phyloP scores from a whole-genome alignment of 2,329 filamentous ascomycete genomes.

The Alternaria novae-zelandiae region DNA sequence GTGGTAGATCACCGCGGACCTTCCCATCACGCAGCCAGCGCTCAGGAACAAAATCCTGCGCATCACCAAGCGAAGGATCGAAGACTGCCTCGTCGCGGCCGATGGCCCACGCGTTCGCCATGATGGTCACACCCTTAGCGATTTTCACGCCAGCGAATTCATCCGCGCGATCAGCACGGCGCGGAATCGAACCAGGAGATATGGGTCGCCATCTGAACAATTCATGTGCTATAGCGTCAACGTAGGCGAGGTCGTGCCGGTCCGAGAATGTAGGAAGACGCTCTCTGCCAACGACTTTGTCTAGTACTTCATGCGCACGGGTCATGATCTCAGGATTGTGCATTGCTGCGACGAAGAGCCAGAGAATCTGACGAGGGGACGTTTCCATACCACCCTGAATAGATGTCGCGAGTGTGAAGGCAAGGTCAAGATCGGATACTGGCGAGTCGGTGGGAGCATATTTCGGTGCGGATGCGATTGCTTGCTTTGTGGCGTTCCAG shows the following conservation, averaged over 20 bases:
- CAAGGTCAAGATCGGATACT: slow-evolving; percentile 12
- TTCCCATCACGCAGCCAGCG: slow-evolving; percentile 13
- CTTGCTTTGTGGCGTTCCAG: slow-evolving; percentile 18
- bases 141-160: slow-evolving; percentile 11
- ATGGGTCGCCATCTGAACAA: slow-evolving; percentile 15
- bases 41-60: slow-evolving; percentile 10
- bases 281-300: slow-evolving; percentile 9
- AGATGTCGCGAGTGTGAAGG: slow-evolving; percentile 16
- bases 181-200: slow-evolving; percentile 14
- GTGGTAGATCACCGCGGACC: slow-evolving; percentile 9
- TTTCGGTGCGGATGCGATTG: slow-evolving; percentile 6
- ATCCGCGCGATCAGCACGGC: slow-evolving; percentile 8
- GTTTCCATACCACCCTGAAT: slow-evolving; percentile 18
- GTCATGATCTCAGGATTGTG: background rate
- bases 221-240: slow-evolving; percentile 13
- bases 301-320: slow-evolving; percentile 7
- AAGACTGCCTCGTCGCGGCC: slow-evolving; percentile 15
- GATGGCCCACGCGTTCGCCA: slow-evolving; percentile 17
- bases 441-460: background rate
- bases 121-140: slow-evolving; percentile 10
- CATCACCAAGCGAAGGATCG: slow-evolving; percentile 2
- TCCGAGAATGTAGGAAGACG: slow-evolving; percentile 10
- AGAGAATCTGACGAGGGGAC: slow-evolving; percentile 14
- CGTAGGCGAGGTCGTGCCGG: slow-evolving; percentile 5
- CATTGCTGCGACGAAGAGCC: slow-evolving; percentile 12